phyloP scores from a whole-genome alignment of 768 basidiomycete species.

The Kwoniella bestiolae region DNA sequence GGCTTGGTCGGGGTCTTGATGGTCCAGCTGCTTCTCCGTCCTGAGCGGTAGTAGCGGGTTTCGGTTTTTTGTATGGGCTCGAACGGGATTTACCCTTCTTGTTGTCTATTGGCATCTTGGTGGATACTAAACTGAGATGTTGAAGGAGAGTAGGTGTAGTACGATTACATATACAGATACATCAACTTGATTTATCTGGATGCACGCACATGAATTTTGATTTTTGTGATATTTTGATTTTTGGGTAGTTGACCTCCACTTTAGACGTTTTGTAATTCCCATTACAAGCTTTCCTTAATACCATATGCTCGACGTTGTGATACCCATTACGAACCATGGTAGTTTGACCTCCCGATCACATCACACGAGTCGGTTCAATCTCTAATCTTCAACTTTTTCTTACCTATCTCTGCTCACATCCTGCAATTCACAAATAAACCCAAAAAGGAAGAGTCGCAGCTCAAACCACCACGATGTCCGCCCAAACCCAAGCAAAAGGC shows the following conservation, averaged over 20 bases:
- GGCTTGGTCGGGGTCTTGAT: conserved; percentile 18
- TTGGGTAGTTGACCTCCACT: conserved; percentile 19
- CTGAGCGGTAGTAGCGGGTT: not conserved
- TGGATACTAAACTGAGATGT: not conserved
- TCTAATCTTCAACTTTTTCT: not conserved
- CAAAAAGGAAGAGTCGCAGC: not conserved
- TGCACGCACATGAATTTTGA: not conserved
- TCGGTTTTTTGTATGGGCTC: conserved; percentile 18
- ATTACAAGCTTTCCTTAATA: not conserved
- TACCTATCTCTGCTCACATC: not conserved
- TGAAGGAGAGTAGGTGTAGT: not conserved
- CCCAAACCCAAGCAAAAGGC: conserved; percentile 32
- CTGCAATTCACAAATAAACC: not conserved
- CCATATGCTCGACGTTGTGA: not conserved
- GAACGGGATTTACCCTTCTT: conserved; percentile 2
- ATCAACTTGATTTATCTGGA: not conserved
- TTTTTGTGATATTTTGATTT: conserved; percentile 14
- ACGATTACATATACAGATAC: not conserved
- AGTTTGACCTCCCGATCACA: too few species aligned
- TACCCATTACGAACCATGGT: too few species aligned
- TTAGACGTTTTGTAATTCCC: not conserved
- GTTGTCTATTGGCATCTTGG: conserved; percentile 15
- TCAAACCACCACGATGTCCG: conserved; percentile 1
- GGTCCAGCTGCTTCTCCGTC: conserved; percentile 22
- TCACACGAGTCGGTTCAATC: not conserved